phyloP scores from a whole-genome alignment of 2,329 filamentous ascomycete genomes.

The Epichloe typhina region DNA sequence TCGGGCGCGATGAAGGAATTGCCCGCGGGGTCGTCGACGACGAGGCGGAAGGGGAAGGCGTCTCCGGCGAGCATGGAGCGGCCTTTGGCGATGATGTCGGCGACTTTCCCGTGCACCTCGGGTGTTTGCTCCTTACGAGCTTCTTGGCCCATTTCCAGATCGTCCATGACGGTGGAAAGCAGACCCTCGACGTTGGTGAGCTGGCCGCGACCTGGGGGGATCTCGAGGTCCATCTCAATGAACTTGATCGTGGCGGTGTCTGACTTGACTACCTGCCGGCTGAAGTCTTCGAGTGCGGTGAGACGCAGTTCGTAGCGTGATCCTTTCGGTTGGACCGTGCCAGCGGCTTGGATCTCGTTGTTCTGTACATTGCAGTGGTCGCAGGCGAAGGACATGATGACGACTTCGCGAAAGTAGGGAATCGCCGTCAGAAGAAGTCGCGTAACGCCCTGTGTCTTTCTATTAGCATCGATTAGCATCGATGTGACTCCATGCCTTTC shows the following conservation, averaged over 20 bases:
- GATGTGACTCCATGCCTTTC: background rate
- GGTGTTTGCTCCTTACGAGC: slow-evolving; percentile 64
- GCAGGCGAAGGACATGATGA: slow-evolving; percentile 94
- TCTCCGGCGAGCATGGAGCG: slow-evolving; percentile 65
- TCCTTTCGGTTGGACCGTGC: slow-evolving; percentile 81
- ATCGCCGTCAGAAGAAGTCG: slow-evolving; percentile 81
- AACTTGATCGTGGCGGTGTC: slow-evolving; percentile 78
- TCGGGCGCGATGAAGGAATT: slow-evolving; percentile 96
- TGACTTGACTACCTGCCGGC: slow-evolving; percentile 82
- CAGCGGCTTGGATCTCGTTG: slow-evolving; percentile 87
- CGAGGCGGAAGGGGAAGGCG: slow-evolving; percentile 76
- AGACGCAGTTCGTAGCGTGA: slow-evolving; percentile 72
- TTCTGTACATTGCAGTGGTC: slow-evolving; percentile 81
- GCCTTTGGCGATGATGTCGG: slow-evolving; percentile 60
- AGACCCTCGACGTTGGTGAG: slow-evolving; percentile 90
- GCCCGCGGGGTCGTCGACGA: slow-evolving; percentile 79
- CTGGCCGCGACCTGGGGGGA: slow-evolving; percentile 86
- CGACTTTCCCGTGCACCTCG: slow-evolving; percentile 67
- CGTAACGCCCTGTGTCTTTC: slow-evolving; percentile 57
- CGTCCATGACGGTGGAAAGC: slow-evolving; percentile 62
- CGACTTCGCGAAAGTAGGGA: slow-evolving; percentile 93
- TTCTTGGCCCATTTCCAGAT: slow-evolving; percentile 72
- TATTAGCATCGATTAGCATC: background rate
- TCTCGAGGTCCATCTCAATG: slow-evolving; percentile 85
- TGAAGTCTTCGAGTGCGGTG: slow-evolving; percentile 59